A percentile compares a stretch with the other conserved stretches of the same genome.
Conservation (phyloP, 2,329 filamentous ascomycete genomes). For the Penicillium sp. region DNA sequence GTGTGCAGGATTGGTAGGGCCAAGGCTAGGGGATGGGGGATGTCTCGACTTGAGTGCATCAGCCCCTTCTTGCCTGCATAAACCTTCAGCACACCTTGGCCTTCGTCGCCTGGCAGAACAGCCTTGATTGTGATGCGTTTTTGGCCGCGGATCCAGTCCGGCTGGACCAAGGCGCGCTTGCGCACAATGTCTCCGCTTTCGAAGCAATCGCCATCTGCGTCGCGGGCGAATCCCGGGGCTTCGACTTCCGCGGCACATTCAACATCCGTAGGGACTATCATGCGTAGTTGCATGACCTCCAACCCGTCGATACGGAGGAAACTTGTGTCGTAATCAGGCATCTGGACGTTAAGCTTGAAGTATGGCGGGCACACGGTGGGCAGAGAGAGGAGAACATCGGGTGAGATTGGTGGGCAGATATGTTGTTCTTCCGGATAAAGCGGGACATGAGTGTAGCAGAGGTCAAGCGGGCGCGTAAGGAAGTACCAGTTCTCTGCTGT, state of each 20-base stretch:
- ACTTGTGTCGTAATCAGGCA: constrained; percentile 89
- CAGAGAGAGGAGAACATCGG: constrained; percentile 80
- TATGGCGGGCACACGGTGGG: constrained; percentile 83
- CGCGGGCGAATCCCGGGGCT: constrained; percentile 72
- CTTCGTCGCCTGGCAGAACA: constrained; percentile 85
- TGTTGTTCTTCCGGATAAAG: constrained; percentile 86
- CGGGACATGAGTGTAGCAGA: constrained; percentile 95
- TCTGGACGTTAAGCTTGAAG: constrained; percentile 76
- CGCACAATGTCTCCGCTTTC: constrained; percentile 84
- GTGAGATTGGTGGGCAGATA: constrained; percentile 80
- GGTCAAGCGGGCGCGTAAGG: constrained; percentile 79
- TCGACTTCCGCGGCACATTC: constrained; percentile 93
- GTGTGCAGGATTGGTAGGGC: constrained; percentile 86
- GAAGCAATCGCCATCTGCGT: constrained; percentile 86
- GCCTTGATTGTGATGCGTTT: constrained; percentile 96
- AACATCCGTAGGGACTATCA: constrained; percentile 83
- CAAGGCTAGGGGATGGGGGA: constrained; percentile 86
- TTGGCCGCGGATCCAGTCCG: constrained; percentile 81
- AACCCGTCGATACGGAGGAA: constrained; percentile 81
- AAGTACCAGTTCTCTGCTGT: constrained; percentile 90
- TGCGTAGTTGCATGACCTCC: constrained; percentile 86
- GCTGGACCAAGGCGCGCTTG: constrained; percentile 85
- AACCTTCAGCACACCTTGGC: constrained; percentile 79
- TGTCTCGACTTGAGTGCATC: constrained; percentile 97
- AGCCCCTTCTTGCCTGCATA: constrained; percentile 92